Base-by-base conservation (phyloP, 75 land plant genomes). In the Cupressus sempervirens region DNA sequence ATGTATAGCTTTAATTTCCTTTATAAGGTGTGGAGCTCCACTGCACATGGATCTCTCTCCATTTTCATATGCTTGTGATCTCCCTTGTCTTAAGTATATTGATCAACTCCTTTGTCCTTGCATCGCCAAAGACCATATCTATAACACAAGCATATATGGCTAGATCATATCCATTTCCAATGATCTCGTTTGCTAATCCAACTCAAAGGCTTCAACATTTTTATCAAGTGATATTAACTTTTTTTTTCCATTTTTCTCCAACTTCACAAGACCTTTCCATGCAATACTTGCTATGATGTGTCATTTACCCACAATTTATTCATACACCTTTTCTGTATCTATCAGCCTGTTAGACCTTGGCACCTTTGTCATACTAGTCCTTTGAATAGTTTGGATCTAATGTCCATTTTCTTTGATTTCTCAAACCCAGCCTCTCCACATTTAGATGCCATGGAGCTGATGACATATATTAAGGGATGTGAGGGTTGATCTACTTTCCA, bases 391-490 rank as follows among this genome's bases (percentile, higher is more conserved):
- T 96, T 38, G 94, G 95, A 88, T 95, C 95, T 16, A 92, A 91
- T 79, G 95, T 96, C 98, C 98, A 93, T 50, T 96, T 96, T 86
- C 97, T 87, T 90, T 96, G 98, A 93, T 96, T 97, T 86, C 95
- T 96, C 86, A 96, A 86, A 90, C 97, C 97, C 26, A 96, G 98
- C 89, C 92, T 91, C 83, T 96, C 94, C 4, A 95, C 97, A 85
- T 96, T 96, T 13, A 96, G 94, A 91, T 96, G 95, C 98, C 98
- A 96, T 48, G 97, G 98, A 14, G 97, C 97, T 84, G 98, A 96
- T 26, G 98, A 96, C 97, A 96, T 96, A 76, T 95, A 96, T 91
- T 95, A 94, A 62, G 98, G 98, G 79, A 96, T 96, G 76, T 96
- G 98, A 82, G 97, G 98, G 80, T 96, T 96, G 74, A 96, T 96